Conservation (phyloP, 306 rosid genomes). For the Sophora flavescens region DNA sequence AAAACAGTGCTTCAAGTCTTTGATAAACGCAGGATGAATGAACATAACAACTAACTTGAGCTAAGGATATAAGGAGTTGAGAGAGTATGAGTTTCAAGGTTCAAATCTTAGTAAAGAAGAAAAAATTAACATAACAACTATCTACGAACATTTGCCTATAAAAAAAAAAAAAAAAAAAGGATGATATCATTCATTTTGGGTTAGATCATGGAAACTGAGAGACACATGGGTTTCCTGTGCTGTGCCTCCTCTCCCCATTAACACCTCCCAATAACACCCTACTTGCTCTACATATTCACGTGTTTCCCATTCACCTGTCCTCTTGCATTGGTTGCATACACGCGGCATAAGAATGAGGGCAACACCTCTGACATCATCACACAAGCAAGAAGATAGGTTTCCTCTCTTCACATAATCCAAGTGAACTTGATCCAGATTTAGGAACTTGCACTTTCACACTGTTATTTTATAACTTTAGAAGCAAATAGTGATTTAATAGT, state of each 20-base stretch:
- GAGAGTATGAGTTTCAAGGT: too few relatives aligned
- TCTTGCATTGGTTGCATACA: constrained; percentile 30
- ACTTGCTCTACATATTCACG: constrained; percentile 40
- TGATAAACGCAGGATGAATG: constrained; percentile 1
- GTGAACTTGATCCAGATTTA: background rate
- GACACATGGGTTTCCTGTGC: constrained; percentile 46
- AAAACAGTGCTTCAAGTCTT: constrained; percentile 7
- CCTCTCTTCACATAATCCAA: constrained; percentile 23
- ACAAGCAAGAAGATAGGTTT: constrained; percentile 11
- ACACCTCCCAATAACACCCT: background rate
- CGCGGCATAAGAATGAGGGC: constrained; percentile 5
- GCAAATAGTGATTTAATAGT: constrained; percentile 18
- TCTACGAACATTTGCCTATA: too few relatives aligned
- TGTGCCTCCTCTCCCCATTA: constrained; percentile 34
- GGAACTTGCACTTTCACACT: constrained; percentile 20
- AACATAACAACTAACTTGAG: too few relatives aligned
- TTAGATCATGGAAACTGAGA: constrained; percentile 37
- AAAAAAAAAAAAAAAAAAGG: too few relatives aligned
- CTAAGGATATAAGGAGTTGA: too few relatives aligned
- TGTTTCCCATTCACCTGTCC: constrained; percentile 32
- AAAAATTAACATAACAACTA: too few relatives aligned
- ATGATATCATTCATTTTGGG: constrained; percentile 36
- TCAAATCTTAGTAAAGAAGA: too few relatives aligned
- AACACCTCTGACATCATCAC: constrained; percentile 31
- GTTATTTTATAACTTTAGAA: constrained; percentile 30